phyloP scores from a whole-genome alignment of 2,329 filamentous ascomycete species.

The Talaromyces islandicus region DNA sequence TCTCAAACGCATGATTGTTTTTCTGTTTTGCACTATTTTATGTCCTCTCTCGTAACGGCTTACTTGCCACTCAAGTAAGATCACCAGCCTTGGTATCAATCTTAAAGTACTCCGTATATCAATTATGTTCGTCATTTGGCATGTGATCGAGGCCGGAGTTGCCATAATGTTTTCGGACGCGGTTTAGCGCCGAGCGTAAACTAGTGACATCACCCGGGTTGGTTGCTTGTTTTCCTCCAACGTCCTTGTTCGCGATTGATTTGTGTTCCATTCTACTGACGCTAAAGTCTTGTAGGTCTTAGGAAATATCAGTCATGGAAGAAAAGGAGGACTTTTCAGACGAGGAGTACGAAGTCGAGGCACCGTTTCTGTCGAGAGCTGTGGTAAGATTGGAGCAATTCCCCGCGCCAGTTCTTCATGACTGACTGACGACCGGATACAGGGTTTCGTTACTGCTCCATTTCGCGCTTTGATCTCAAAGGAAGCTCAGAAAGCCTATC shows the following conservation, averaged over 20 bases:
- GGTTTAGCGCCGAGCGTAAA: background rate
- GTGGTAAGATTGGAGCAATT: background rate
- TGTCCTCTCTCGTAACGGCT: background rate
- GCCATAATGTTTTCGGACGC: background rate
- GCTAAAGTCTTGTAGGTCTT: background rate
- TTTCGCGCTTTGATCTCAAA: constrained; percentile 54
- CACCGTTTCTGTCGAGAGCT: background rate
- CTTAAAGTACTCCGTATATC: background rate
- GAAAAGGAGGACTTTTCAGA: constrained; percentile 3
- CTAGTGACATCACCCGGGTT: background rate
- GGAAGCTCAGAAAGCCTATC: constrained; percentile 57
- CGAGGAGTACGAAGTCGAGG: constrained; percentile 6
- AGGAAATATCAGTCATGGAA: background rate
- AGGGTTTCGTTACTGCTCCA: constrained; percentile 51
- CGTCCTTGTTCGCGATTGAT: background rate
- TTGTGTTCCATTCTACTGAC: background rate
- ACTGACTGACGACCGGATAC: constrained; percentile 5
- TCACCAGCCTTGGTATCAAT: background rate
- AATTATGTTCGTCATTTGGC: background rate
- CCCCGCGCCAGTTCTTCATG: background rate
- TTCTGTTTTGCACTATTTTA: background rate
- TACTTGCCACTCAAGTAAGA: background rate
- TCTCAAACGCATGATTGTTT: background rate
- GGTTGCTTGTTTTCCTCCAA: background rate
- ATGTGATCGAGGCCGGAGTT: background rate